These are phyloP conservation scores for Dioszegia crocea DNA, from an alignment of 768 basidiomycete genomes.

Conservation along the genomic window DNA sequence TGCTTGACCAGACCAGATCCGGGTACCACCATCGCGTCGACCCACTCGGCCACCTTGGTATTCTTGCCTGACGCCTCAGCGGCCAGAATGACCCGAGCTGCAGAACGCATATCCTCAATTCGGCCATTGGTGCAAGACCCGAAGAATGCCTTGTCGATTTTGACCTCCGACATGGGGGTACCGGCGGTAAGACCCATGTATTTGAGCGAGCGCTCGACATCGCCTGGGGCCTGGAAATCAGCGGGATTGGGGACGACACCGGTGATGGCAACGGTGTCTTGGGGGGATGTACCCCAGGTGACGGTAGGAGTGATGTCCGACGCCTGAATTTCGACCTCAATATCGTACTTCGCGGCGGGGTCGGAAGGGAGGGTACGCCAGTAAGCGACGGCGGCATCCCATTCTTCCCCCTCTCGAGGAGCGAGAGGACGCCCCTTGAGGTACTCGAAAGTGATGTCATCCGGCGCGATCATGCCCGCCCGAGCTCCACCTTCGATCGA, in stretches of 20 bases:
- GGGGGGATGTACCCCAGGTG: slow-evolving; percentile 89
- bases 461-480: slow-evolving; percentile 88
- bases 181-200: slow-evolving; percentile 85
- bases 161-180: slow-evolving; percentile 71
- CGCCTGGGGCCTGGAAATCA: slow-evolving; percentile 63
- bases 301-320: slow-evolving; percentile 84
- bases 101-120: slow-evolving; percentile 85
- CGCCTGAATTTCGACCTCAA: slow-evolving; percentile 72
- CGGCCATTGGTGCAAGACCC: slow-evolving; percentile 93
- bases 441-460: slow-evolving; percentile 79
- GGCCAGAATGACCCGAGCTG: slow-evolving; percentile 70
- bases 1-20: slow-evolving; percentile 86
- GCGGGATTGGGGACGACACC: slow-evolving; percentile 74
- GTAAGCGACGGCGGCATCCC: slow-evolving; percentile 79
- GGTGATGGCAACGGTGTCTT: slow-evolving; percentile 78
- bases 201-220: slow-evolving; percentile 68
- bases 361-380: slow-evolving; percentile 76
- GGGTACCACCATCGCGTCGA: slow-evolving; percentile 86
- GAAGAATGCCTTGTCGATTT: slow-evolving; percentile 84
- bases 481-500: slow-evolving; percentile 70
- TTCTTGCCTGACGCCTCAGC: slow-evolving; percentile 59
- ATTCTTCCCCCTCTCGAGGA: slow-evolving; percentile 70
- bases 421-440: slow-evolving; percentile 74
- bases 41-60: slow-evolving; percentile 66
- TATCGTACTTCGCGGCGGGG: slow-evolving; percentile 76